phyloP scores from a whole-genome alignment of 2,329 filamentous ascomycete species.

The Dryadomyces sulphureus region DNA sequence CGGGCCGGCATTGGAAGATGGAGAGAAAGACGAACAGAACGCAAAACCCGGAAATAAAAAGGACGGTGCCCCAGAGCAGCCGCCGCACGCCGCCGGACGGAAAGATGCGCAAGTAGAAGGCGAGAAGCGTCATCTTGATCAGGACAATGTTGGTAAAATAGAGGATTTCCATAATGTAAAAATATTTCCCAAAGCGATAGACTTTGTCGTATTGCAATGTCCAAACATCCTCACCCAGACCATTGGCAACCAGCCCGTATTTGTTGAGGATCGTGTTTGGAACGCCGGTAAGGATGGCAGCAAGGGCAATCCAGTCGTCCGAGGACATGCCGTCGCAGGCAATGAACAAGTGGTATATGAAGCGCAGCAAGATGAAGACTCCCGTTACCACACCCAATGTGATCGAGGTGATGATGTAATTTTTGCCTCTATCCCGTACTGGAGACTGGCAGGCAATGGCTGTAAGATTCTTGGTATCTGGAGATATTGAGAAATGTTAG shows the following conservation, averaged over 20 bases:
- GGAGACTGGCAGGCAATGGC: slow-evolving; percentile 14
- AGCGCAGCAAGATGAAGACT: slow-evolving; percentile 22
- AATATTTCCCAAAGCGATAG: slow-evolving; percentile 25
- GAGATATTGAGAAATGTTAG: background rate
- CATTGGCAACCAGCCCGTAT: slow-evolving; percentile 19
- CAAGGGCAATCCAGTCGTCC: slow-evolving; percentile 21
- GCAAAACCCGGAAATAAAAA: slow-evolving; percentile 23
- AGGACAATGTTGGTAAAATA: slow-evolving; percentile 31
- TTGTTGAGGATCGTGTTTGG: slow-evolving; percentile 16
- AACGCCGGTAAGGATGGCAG: slow-evolving; percentile 14
- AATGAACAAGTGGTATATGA: slow-evolving; percentile 19
- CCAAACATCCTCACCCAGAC: slow-evolving; percentile 36
- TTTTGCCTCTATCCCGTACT: slow-evolving; percentile 16
- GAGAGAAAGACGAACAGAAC: slow-evolving; percentile 25
- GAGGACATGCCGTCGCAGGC: slow-evolving; percentile 21
- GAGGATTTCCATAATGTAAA: slow-evolving; percentile 24
- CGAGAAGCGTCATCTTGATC: slow-evolving; percentile 34
- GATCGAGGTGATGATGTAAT: slow-evolving; percentile 17
- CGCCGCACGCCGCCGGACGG: slow-evolving; percentile 21
- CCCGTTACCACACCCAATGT: slow-evolving; percentile 19
- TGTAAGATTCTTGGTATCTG: slow-evolving; percentile 14
- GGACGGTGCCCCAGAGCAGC: slow-evolving; percentile 25
- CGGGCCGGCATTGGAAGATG: slow-evolving; percentile 34
- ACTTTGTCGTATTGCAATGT: slow-evolving; percentile 26
- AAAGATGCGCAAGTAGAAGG: slow-evolving; percentile 42